Evolutionary conservation across 2,329 filamentous ascomycete genomes (phyloP), one percentile per base, ranked within the genome.

Genomic region (Aureobasidium melanogenum): DNA sequence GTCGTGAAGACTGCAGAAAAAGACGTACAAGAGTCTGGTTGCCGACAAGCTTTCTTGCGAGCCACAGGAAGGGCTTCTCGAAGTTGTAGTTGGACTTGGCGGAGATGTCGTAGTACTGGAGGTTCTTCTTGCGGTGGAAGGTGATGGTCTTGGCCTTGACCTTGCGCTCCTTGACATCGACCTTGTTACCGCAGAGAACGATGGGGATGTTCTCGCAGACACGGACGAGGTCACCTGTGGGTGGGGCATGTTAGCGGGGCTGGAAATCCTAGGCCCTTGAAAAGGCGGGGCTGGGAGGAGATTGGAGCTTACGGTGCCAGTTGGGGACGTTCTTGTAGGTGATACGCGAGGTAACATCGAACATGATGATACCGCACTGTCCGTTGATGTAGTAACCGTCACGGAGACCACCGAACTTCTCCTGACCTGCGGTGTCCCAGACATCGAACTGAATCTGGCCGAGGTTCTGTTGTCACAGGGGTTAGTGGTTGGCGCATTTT

Each of bases 311-410:
- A 96, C 94, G 94, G 81, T 99, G 94, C 94, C 94, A 99, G 89
- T 97, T 97, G 82, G 94, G 94, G 67, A 99, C 94, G 84, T 99
- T 99, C 89, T 99, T 99, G 88, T 99, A 99, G 78, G 94, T 99
- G 78, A 99, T 97, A 76, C 94, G 90, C 70, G 93, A 97, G 67
- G 94, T 97, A 69, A 99, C 93, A 79, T 99, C 93, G 79, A 99
- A 99, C 93, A 99, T 99, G 87, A 99, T 97, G 84, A 99, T 97
- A 82, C 94, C 93, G 80, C 93, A 97, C 82, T 97, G 93, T 74
- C 93, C 93, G 83, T 97, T 97, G 85, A 99, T 99, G 84, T 99
- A 99, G 87, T 99, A 99, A 71, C 93, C 93, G 80, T 99, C 93
- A 82, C 93, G 90, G 73, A 99, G 91, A 84, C 93, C 93, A 79